phyloP scores from a whole-genome alignment of 495 filamentous ascomycete genomes.

The Rostrohypoxylon terebratum region DNA sequence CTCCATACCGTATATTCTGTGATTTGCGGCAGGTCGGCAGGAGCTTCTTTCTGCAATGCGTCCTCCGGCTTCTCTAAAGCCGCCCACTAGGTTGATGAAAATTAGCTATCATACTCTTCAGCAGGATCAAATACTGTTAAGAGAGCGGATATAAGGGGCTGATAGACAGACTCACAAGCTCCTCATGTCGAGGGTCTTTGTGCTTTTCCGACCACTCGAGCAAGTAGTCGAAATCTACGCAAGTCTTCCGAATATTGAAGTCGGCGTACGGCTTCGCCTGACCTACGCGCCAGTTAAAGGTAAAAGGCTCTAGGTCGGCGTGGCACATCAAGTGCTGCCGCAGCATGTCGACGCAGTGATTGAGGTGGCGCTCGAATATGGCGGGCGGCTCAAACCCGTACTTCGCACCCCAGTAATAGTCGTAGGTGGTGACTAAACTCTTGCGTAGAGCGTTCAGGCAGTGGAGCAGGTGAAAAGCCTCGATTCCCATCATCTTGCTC shows the following conservation, averaged over 20 bases:
- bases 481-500: constrained; percentile 11
- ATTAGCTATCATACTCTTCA: background rate
- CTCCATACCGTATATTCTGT: constrained; percentile 4
- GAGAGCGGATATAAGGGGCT: background rate
- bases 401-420: constrained; percentile 8
- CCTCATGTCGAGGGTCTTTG: constrained; percentile 5
- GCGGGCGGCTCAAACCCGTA: constrained; percentile 4
- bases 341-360: constrained; percentile 8
- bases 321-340: constrained; percentile 14
- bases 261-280: constrained; percentile 9
- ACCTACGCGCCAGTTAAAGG: constrained; percentile 7
- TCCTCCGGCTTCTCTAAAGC: background rate
- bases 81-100: background rate
- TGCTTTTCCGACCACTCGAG: constrained; percentile 11
- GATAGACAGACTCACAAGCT: background rate
- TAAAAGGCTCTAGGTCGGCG: constrained; percentile 6
- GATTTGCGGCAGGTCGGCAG: constrained; percentile 10
- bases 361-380: constrained; percentile 6
- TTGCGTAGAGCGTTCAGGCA: constrained; percentile 2
- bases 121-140: background rate
- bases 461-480: constrained; percentile 5
- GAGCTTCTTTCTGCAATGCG: constrained; percentile 8
- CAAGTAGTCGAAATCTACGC: constrained; percentile 15
- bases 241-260: constrained; percentile 9
- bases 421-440: constrained; percentile 2